Conservation (phyloP, 176 grass and related monocot species). For the Cenchrus fungigraminus region DNA sequence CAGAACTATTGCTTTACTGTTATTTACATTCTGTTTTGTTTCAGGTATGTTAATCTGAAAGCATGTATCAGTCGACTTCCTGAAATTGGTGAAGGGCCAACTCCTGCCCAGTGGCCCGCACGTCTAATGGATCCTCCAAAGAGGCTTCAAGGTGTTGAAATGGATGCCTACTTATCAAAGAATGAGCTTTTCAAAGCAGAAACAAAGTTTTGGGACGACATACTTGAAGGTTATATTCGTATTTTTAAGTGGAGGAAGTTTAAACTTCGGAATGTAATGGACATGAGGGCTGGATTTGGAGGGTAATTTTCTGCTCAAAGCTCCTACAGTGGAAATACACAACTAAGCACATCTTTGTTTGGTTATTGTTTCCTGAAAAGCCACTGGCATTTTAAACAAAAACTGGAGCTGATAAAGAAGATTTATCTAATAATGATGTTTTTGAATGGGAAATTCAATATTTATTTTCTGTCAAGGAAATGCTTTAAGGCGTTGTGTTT, state of each 20-base stretch:
- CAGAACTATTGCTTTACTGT: neutral
- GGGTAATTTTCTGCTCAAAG: slow-evolving; percentile 63
- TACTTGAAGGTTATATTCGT: slow-evolving; percentile 66
- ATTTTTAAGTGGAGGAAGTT: slow-evolving; percentile 82
- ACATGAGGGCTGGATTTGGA: slow-evolving; percentile 97
- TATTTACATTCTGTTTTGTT: slow-evolving; percentile 9
- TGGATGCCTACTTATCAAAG: slow-evolving; percentile 85
- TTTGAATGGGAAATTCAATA: neutral
- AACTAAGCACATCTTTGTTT: neutral
- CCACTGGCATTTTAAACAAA: neutral
- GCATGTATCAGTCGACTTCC: slow-evolving; percentile 79
- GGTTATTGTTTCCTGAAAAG: neutral
- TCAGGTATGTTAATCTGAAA: slow-evolving; percentile 88
- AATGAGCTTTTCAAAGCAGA: slow-evolving; percentile 92
- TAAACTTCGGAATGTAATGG: slow-evolving; percentile 85
- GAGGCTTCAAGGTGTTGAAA: slow-evolving; percentile 84
- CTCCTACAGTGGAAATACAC: neutral
- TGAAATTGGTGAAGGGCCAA: slow-evolving; percentile 63
- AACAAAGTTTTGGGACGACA: slow-evolving; percentile 77
- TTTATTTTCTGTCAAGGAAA: neutral
- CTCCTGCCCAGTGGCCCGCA: slow-evolving; percentile 63
- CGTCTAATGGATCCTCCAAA: slow-evolving; percentile 71
- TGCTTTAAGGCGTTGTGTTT: neutral
- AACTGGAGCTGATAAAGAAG: neutral
- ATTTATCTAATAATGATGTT: neutral